A percentile compares a stretch with the other conserved stretches of the same genome.
phyloP scores from a whole-genome alignment of 2,329 filamentous ascomycete species.

The Ceratocystis colombiana region DNA sequence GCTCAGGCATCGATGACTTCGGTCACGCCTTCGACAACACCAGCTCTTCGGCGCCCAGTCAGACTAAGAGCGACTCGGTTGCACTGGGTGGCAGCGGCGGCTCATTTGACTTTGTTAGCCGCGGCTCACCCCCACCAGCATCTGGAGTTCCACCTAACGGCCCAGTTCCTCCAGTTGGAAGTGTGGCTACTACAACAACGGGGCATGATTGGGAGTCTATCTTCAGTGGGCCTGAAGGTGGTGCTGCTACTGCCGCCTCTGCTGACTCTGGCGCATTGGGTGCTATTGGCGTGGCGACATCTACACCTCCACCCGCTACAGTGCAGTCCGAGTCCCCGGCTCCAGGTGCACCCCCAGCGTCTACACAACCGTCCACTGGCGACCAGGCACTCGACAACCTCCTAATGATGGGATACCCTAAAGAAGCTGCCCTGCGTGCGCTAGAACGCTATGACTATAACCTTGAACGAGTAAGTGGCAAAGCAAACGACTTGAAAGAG shows the following conservation, averaged over 20 bases:
- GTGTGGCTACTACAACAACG: slow-evolving; percentile 34
- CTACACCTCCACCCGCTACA: slow-evolving; percentile 23
- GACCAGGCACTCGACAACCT: slow-evolving; percentile 85
- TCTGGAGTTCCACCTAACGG: not conserved
- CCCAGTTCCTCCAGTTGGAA: too few species aligned
- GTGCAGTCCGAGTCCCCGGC: slow-evolving; percentile 28
- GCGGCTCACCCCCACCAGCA: slow-evolving; percentile 28
- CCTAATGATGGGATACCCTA: slow-evolving; percentile 77
- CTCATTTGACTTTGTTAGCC: slow-evolving; percentile 49
- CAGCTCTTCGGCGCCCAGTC: slow-evolving; percentile 49
- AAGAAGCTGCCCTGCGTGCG: slow-evolving; percentile 63
- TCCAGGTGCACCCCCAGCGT: slow-evolving; percentile 28
- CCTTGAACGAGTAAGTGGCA: slow-evolving; percentile 69
- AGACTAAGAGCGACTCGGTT: slow-evolving; percentile 44
- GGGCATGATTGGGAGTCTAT: slow-evolving; percentile 90
- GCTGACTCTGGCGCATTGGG: slow-evolving; percentile 26
- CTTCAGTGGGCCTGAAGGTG: slow-evolving; percentile 56
- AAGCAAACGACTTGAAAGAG: not conserved
- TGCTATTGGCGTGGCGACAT: slow-evolving; percentile 12
- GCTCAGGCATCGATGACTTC: slow-evolving; percentile 64
- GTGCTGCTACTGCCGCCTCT: slow-evolving; percentile 28
- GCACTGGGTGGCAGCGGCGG: slow-evolving; percentile 45
- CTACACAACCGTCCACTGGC: slow-evolving; percentile 64
- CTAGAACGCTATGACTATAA: slow-evolving; percentile 95
- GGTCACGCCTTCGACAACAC: slow-evolving; percentile 71